Base-by-base conservation (phyloP, 805 yeast species). In the Candida suzukii region DNA sequence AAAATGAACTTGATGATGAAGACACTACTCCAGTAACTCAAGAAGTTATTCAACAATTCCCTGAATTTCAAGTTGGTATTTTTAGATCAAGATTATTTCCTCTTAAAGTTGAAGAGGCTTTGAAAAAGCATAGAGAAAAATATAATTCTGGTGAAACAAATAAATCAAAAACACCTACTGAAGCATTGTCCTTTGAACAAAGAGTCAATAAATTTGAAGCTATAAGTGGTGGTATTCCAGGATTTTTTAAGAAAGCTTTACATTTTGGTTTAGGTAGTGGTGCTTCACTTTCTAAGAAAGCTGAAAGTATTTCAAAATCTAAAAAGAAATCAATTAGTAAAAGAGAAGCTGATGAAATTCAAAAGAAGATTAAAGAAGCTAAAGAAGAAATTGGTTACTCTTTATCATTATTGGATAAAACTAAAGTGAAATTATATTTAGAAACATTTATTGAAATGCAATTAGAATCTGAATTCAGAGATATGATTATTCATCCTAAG, bases 171-270 rank as follows among this genome's bases (percentile, higher is more conserved):
- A n/a, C 17, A n/a, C 3, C 9, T 5, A 14, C 13, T 5, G 37
- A 35, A 17, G 12, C 6, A 6, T 17, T 35, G n/a, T 35, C 37
- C 8, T 22, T 35, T 35, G 37, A 24, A 22, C 38, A 35, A 16
- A 59, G 53, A 37, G 44, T 59, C 18, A 54, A 58, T 25, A 58
- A 47, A 41, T 60, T 51, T 44, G 64, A 60, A 42, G 47, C 53
- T 34, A 41, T 58, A 35, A 51, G 58, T 32, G 61, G 63, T 3
- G 48, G 54, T 19, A 43, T 24, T 16, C 37, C 37, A n/a, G 18
- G 19, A 8, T 34, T 34, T 18, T 34, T 24, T 18, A 34, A 22
- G 19, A 21, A 14, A 22, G 28, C 26, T n/a, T n/a, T n/a, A n/a
- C n/a, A n/a, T n/a, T n/a, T n/a, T n/a, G n/a, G n/a, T n/a, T n/a